phyloP scores from a whole-genome alignment of 2,329 filamentous ascomycete species.

The Paraphoma sp. region DNA sequence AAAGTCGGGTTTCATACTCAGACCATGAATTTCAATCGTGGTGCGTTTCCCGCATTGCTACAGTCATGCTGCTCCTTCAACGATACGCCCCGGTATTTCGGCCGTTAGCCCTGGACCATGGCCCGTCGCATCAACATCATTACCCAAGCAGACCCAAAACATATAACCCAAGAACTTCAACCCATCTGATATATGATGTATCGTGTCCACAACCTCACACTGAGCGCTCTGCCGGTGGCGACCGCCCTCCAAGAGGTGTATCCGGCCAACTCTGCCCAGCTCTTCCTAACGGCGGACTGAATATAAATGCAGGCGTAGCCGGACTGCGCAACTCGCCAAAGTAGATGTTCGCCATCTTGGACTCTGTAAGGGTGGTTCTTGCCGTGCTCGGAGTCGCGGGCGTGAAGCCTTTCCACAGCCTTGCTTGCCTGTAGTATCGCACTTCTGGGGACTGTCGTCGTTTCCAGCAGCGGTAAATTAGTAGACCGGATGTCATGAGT shows the following conservation, averaged over 20 bases:
- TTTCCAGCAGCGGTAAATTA: conserved; percentile 16
- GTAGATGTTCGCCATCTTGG: conserved; percentile 13
- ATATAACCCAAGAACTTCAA: too few species aligned
- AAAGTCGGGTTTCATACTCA: too few species aligned
- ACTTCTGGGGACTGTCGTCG: conserved; percentile 3
- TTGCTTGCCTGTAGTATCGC: conserved; percentile 15
- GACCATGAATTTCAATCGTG: too few species aligned
- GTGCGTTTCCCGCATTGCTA: too few species aligned
- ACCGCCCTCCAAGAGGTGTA: not conserved
- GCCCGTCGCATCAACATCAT: too few species aligned
- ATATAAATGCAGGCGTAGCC: conserved; percentile 9
- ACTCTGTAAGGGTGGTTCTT: conserved; percentile 7
- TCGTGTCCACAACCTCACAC: not conserved
- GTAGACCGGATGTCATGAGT: conserved; percentile 6
- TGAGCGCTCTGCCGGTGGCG: not conserved
- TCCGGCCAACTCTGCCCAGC: not conserved
- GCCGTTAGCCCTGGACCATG: too few species aligned
- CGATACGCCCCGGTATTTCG: too few species aligned
- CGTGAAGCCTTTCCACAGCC: conserved; percentile 26
- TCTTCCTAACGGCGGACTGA: conserved; percentile 4
- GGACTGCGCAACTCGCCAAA: conserved; percentile 17
- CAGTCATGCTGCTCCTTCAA: too few species aligned
- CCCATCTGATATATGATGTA: too few species aligned
- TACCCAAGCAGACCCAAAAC: too few species aligned
- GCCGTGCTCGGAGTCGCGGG: conserved; percentile 16